These are phyloP conservation scores for Colletotrichum trifolii DNA, from an alignment of 2,329 filamentous ascomycete genomes.

Conservation along the genomic window DNA sequence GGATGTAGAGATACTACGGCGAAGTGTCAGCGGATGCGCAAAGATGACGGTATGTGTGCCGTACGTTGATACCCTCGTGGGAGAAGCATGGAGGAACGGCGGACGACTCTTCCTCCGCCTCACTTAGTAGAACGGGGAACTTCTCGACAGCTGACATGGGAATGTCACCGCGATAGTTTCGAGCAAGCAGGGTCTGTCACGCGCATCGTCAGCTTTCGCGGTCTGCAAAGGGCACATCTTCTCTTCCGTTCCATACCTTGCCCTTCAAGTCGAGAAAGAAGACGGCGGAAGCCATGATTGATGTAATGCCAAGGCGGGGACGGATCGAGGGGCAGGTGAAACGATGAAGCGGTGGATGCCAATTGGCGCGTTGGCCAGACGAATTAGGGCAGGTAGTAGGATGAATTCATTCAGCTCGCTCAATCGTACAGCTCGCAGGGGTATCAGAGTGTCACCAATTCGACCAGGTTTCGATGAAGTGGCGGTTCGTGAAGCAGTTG, in stretches of 20 bases:
- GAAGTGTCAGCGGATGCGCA: constrained; percentile 14
- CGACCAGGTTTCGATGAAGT: constrained; percentile 17
- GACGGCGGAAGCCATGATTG: constrained; percentile 91
- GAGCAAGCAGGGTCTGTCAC: constrained; percentile 89
- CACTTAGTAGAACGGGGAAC: constrained; percentile 93
- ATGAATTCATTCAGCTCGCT: constrained; percentile 23
- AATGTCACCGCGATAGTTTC: constrained; percentile 98
- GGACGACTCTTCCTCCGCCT: constrained; percentile 99
- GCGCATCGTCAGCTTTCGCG: constrained; percentile 38
- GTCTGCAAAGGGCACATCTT: background rate
- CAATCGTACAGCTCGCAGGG: constrained; percentile 8
- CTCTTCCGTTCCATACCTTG: constrained; percentile 73
- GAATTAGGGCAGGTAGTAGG: constrained; percentile 32
- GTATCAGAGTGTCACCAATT: constrained; percentile 7
- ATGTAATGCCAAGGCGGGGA: constrained; percentile 37
- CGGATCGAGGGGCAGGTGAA: constrained; percentile 39
- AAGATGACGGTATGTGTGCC: constrained; percentile 46
- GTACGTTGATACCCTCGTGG: constrained; percentile 96
- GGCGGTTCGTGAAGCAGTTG: constrained; percentile 21
- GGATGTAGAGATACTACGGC: constrained; percentile 92
- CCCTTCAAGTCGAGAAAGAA: constrained; percentile 99
- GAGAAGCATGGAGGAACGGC: constrained; percentile 98
- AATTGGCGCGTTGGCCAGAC: constrained; percentile 44
- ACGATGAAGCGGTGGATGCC: constrained; percentile 38
- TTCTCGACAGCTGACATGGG: constrained; percentile 99